Evolutionary conservation across 805 yeast species (phyloP).

Genomic region (Candida sithepensis): DNA sequence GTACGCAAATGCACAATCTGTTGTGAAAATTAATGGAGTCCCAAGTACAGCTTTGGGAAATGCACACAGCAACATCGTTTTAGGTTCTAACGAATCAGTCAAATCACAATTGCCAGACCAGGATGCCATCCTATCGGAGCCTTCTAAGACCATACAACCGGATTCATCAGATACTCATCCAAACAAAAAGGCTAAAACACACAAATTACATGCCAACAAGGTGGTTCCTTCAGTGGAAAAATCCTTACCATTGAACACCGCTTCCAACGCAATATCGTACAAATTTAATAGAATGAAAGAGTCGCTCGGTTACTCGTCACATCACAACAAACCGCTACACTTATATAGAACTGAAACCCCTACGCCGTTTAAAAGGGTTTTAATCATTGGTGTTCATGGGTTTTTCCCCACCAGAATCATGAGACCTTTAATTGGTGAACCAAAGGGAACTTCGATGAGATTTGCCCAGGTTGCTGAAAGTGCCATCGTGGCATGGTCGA

Average conservation of each 20-base stretch:
- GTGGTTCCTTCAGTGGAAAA: conserved; percentile 29
- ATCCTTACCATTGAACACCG: conserved; percentile 23
- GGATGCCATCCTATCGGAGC: conserved; percentile 25
- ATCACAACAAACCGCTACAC: conserved; percentile 10
- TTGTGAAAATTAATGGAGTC: neutral
- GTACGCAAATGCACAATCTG: neutral
- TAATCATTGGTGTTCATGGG: conserved; percentile 93
- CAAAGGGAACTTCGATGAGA: conserved; percentile 90
- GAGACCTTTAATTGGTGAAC: conserved; percentile 87
- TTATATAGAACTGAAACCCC: conserved; percentile 21
- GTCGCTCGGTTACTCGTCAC: conserved; percentile 13
- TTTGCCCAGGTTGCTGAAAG: conserved; percentile 89
- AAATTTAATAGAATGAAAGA: conserved; percentile 14
- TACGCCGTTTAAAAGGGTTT: conserved; percentile 46
- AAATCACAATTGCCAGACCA: neutral
- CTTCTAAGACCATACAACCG: conserved; percentile 9
- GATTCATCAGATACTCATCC: neutral
- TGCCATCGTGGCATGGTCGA: conserved; percentile 68
- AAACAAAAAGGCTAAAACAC: conserved; percentile 6
- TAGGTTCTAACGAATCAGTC: neutral
- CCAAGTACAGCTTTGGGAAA: conserved; percentile 3
- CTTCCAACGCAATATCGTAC: conserved; percentile 6
- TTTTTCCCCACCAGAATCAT: conserved; percentile 87
- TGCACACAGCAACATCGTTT: neutral
- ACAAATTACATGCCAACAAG: conserved; percentile 15